Evolutionary conservation across 768 basidiomycete genomes (phyloP), one percentile per base, ranked within the genome.

Genomic region (Hypsizygus marmoreus): DNA sequence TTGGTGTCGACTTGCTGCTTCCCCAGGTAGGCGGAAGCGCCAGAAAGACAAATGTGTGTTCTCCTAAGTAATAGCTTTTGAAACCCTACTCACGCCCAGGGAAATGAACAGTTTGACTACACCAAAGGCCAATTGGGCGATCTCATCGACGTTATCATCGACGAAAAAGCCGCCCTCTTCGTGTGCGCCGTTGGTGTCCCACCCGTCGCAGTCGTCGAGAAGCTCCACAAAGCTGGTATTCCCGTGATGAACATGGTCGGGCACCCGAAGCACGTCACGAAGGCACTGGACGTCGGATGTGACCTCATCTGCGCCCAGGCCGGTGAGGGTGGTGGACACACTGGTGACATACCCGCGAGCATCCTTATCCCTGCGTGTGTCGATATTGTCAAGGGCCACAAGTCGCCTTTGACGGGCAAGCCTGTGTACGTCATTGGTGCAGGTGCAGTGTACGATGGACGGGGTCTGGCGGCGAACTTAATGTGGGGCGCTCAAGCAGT

Each of bases 171-270:
- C 0, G 69, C 79, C 20, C 81, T 97, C 9, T 97, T 97, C 64
- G 94, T 97, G 45, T 97, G 85, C 53, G 93, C 92, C 23, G 79
- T 94, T 33, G 92, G 92, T 54, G 82, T 95, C 4, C 94, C 94
- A 1, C 89, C 94, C 3, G 79, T 78, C 57, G 76, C 82, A 51
- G 85, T 77, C 24, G 88, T 97, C 26, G 88, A 94, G 23, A 80
- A 72, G 54, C 73, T 97, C 31, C 94, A 97, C 70, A 69, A 80
- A 56, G 89, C 89, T 10, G 86, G 89, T 11, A 93, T 95, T 50
- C 77, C 84, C 28, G 75, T 94, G 56, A 94, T 93, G 91, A 94
- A 95, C 70, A 93, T 92, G 90, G 86, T 95, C 47, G 94, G 94
- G n/a, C 90, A 93, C 60, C 92, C 93, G 10, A 95, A 93, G 61